These are phyloP conservation scores for Purshia tridentata DNA, from an alignment of 306 rosid species.

Conservation along the genomic window DNA sequence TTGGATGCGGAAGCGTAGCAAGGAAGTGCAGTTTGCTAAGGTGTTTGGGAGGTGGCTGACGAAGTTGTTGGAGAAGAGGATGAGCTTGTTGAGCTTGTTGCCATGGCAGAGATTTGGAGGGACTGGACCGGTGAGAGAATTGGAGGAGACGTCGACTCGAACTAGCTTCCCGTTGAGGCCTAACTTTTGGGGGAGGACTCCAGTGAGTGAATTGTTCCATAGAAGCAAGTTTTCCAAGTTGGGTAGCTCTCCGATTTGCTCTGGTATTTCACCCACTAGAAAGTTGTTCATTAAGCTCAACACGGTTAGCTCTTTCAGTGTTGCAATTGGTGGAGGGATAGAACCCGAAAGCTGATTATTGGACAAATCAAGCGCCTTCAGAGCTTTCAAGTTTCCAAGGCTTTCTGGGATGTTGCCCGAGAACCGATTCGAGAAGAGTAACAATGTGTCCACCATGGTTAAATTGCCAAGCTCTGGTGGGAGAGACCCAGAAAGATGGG, in stretches of 20 bases:
- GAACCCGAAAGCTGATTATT: constrained; percentile 69
- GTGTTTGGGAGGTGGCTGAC: constrained; percentile 41
- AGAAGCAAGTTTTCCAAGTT: constrained; percentile 48
- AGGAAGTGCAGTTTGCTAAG: constrained; percentile 52
- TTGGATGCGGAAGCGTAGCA: constrained; percentile 64
- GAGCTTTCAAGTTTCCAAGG: constrained; percentile 50
- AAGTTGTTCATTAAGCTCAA: constrained; percentile 61
- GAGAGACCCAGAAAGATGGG: constrained; percentile 57
- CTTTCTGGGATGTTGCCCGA: constrained; percentile 66
- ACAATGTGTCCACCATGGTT: constrained; percentile 50
- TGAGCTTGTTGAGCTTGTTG: constrained; percentile 52
- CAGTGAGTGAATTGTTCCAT: constrained; percentile 76
- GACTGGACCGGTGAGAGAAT: constrained; percentile 73
- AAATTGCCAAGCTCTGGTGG: constrained; percentile 66
- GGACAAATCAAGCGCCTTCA: constrained; percentile 66
- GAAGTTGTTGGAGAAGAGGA: constrained; percentile 62
- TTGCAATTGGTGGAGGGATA: constrained; percentile 49
- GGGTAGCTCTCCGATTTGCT: constrained; percentile 63
- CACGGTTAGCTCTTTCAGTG: constrained; percentile 38
- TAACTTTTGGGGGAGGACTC: constrained; percentile 61
- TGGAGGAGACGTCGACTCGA: constrained; percentile 68
- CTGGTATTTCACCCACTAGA: constrained; percentile 68
- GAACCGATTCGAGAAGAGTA: constrained; percentile 60
- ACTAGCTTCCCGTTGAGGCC: constrained; percentile 55
- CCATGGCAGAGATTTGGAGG: constrained; percentile 63